Percentiles rank a stretch among this genome's conserved stretches.
These are phyloP conservation scores for Macrolepiota fuliginosa DNA, from an alignment of 768 basidiomycete genomes.

Conservation along the genomic window DNA sequence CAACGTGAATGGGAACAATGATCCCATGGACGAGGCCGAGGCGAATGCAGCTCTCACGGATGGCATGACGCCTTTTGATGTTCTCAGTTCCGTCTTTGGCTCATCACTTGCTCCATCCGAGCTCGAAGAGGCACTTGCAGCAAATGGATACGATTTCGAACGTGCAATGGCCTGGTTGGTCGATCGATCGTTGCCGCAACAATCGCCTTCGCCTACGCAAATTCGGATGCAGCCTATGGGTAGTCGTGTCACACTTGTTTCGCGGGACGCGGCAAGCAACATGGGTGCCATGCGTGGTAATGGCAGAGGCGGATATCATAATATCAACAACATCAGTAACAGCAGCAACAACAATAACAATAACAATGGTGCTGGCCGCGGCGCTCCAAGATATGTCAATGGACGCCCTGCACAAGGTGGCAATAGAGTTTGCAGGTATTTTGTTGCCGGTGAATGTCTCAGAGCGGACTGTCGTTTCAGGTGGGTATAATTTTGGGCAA, in stretches of 20 bases:
- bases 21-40: conserved; percentile 38
- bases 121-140: conserved; percentile 87
- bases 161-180: conserved; percentile 93
- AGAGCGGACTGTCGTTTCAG: conserved; percentile 97
- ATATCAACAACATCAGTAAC: conserved; percentile 21
- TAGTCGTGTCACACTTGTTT: conserved; percentile 63
- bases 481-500: conserved; percentile 39
- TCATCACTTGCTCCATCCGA: conserved; percentile 87
- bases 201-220: conserved; percentile 38
- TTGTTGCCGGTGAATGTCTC: conserved; percentile 93
- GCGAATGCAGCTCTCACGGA: conserved; percentile 67
- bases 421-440: conserved; percentile 92
- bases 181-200: conserved; percentile 56
- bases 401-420: conserved; percentile 59
- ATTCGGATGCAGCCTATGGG: conserved; percentile 61
- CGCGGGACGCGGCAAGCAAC: conserved; percentile 43
- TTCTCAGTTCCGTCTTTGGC: conserved; percentile 91
- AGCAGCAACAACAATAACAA: conserved; percentile 21
- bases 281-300: conserved; percentile 38
- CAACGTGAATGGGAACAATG: conserved; percentile 15
- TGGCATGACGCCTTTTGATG: conserved; percentile 98
- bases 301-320: conserved; percentile 28
- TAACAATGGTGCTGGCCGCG: conserved; percentile 26
- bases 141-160: conserved; percentile 94
- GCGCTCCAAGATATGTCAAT: conserved; percentile 43